These are phyloP conservation scores for Physocladia obscura DNA, from an alignment of 192 early-diverging fungal genomes.

Conservation along the genomic window DNA sequence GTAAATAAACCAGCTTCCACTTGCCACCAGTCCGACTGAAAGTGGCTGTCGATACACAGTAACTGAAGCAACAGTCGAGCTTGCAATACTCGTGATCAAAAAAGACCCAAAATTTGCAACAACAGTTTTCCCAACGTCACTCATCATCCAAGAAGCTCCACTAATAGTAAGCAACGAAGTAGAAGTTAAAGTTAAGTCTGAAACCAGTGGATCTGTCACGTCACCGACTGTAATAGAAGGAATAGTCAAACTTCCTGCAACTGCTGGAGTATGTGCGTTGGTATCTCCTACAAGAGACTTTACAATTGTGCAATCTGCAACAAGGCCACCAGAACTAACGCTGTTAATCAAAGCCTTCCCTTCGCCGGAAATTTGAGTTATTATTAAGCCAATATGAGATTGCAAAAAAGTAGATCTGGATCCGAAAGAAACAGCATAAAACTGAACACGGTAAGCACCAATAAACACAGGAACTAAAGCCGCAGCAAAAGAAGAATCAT, in stretches of 20 bases:
- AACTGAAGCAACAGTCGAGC: background rate
- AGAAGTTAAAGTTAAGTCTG: background rate
- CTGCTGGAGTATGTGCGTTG: background rate
- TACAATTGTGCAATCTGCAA: conserved; percentile 14
- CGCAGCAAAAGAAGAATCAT: conserved; percentile 19
- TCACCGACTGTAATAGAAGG: background rate
- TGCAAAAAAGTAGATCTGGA: background rate
- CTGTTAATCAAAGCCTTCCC: conserved; percentile 11
- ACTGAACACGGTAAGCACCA: conserved; percentile 14
- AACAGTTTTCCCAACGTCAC: conserved; percentile 24
- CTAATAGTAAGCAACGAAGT: background rate
- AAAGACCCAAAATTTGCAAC: background rate
- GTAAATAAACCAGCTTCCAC: conserved; percentile 12
- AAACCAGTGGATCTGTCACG: background rate
- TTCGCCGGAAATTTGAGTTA: background rate
- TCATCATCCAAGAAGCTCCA: background rate
- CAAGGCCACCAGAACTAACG: conserved; percentile 9
- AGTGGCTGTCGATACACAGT: conserved; percentile 4
- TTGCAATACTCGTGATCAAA: conserved; percentile 11
- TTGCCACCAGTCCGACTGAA: background rate
- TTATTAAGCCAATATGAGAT: conserved; percentile 18
- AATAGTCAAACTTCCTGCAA: background rate
- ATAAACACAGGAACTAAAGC: conserved; percentile 19
- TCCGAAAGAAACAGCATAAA: background rate
- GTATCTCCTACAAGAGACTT: background rate